Percentiles rank a stretch among this genome's conserved stretches.
phyloP scores from a whole-genome alignment of 2,329 filamentous ascomycete species.

The Bimuria novae-zelandiae region DNA sequence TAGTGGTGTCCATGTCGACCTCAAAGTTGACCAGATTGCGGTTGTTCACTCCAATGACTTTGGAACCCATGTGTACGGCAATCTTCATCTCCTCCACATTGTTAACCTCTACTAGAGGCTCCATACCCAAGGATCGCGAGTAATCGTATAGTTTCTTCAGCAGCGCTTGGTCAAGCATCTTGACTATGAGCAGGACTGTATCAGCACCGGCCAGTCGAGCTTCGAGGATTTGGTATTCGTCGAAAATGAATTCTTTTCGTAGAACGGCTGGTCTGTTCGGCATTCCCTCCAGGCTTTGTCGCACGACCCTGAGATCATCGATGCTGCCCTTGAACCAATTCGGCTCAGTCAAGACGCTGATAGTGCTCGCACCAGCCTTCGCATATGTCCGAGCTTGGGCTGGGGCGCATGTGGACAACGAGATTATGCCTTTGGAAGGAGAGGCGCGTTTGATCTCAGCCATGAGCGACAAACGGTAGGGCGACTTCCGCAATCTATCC shows the following conservation, averaged over 20 bases:
- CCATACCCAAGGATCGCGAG: conserved; percentile 90
- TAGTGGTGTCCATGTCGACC: conserved; percentile 91
- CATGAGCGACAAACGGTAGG: conserved; percentile 90
- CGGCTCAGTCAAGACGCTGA: conserved; percentile 97
- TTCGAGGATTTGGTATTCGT: conserved; percentile 97
- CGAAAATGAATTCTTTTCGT: conserved; percentile 96
- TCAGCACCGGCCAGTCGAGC: conserved; percentile 91
- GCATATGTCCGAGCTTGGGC: conserved; percentile 91
- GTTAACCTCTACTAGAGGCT: conserved; percentile 95
- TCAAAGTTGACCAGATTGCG: conserved; percentile 95
- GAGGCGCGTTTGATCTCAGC: conserved; percentile 97
- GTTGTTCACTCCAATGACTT: conserved; percentile 97
- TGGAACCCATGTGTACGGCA: conserved; percentile 82
- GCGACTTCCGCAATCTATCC: conserved; percentile 76
- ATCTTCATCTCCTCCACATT: conserved; percentile 90
- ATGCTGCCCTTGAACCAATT: conserved; percentile 99
- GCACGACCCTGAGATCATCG: conserved; percentile 85
- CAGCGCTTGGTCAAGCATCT: conserved; percentile 83
- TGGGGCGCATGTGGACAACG: conserved; percentile 83
- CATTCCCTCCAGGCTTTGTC: conserved; percentile 88
- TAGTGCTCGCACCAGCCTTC: conserved; percentile 90
- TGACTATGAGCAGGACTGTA: conserved; percentile 93
- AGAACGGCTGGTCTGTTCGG: conserved; percentile 89
- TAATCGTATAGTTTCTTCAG: conserved; percentile 84
- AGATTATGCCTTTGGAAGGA: conserved; percentile 94